Evolutionary conservation across 192 early-diverging fungal genomes (phyloP).

Genomic region (Phycomyces blakesleeanus): DNA sequence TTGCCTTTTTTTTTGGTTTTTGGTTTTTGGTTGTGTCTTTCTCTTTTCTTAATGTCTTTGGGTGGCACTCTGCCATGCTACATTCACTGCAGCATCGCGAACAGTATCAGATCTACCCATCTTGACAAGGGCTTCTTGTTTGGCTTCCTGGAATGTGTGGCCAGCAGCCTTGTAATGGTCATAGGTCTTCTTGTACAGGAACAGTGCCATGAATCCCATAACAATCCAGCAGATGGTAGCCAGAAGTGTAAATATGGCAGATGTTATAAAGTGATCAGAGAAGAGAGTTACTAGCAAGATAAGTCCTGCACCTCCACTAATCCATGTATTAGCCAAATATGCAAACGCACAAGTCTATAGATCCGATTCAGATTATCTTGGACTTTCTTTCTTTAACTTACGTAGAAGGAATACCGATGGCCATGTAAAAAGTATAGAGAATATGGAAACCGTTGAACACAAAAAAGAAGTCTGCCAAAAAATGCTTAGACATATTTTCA

Average conservation of each 20-base stretch:
- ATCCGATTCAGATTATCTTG: too few relatives aligned
- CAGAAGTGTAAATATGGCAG: conserved; percentile 58
- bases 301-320: conserved; percentile 72
- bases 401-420: conserved; percentile 79
- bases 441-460: conserved; percentile 86
- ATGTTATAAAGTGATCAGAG: conserved; percentile 62
- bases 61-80: conserved; percentile 18
- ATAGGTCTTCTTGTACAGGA: conserved; percentile 53
- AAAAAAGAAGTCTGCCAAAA: conserved; percentile 67
- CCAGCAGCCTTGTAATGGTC: conserved; percentile 65
- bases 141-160: conserved; percentile 71
- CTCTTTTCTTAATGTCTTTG: conserved; percentile 8
- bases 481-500: not conserved
- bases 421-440: conserved; percentile 78
- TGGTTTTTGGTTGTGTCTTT: too few relatives aligned
- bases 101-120: conserved; percentile 27
- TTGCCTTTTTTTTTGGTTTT: too few relatives aligned
- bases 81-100: conserved; percentile 16
- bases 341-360: too few relatives aligned
- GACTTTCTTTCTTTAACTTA: conserved; percentile 35
- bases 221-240: conserved; percentile 47
- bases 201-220: conserved; percentile 29
- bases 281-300: conserved; percentile 74
- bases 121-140: conserved; percentile 35
- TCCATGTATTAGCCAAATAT: not conserved